Base-by-base conservation (phyloP, 2,329 filamentous ascomycete genomes). In the Diaporthe vexans region DNA sequence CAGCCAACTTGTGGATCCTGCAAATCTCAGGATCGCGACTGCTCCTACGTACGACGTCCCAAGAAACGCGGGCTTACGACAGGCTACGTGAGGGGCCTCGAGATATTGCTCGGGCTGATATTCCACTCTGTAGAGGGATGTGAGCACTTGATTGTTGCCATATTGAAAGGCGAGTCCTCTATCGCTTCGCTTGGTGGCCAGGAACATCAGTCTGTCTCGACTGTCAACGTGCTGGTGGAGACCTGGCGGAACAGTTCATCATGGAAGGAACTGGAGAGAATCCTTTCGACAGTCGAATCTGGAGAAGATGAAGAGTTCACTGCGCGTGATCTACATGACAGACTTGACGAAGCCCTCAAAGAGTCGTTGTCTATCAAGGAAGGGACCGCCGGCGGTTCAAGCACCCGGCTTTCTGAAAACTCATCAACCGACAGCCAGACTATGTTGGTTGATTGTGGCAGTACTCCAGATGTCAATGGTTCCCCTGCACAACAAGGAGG, bases 1-100 rank as follows among this genome's bases (percentile, higher is more conserved):
- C 26, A 84, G 72, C 7, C 77, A 33, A 19, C 33, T 21, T 65
- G 59, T 6, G 59, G 40, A 46, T 65, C 59, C 10, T 65, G 43
- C 59, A 35, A 65, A 4, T 65, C 59, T 17, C 59, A 65, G n/a
- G 40, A 43, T n/a, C 59, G 59, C 26, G 26, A 65, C 33, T 65
- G 59, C 59, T 33, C 26, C 59, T 65, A 65, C 19, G 40, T 48
- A 48, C 59, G 17, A 65, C 11, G 40, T 10, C 26, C 59, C 24
- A 65, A 65, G 40, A 65, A 65, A 65, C 59, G 59, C 40, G 59
- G 59, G 24, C 59, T 65, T 29, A 26, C 59, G 5, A 65, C 59
- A 35, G 59, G 59, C 26, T 65, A 65, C 6, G 40, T 65, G 9
- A 65, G 59, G 29, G 59, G 59, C 15, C 59, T 65, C 11, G 59